Evolutionary conservation across 2,329 filamentous ascomycete species (phyloP), one percentile per base, ranked within the genome.

Genomic region (Dothistroma septosporum): DNA sequence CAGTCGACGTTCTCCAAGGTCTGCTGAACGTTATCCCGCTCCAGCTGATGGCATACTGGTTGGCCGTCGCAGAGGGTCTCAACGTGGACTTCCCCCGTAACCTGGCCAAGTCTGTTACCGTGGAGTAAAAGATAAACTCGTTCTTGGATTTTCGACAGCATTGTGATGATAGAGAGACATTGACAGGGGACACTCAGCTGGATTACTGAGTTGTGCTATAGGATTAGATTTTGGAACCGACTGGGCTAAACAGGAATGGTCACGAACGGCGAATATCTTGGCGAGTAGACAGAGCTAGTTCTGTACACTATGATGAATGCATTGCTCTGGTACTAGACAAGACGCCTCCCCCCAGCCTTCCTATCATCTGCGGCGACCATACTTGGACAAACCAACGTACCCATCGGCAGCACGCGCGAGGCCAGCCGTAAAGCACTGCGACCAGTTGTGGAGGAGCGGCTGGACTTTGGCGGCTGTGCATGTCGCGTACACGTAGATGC

Each of bases 81-180:
- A 97, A 99, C 76, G 94, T 99, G 62, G 94, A 99, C 76, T 97
- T 97, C 86, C 94, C 94, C 61, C 89, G 94, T 74, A 99, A 99
- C 83, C 81, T 99, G 80, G 94, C 94, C 77, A 99, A 99, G 87
- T 96, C 92, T 66, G 94, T 99, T 67, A 99, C 94, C 66, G 94
- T 99, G 69, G 94, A 99, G 86, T 99, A 93, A 64, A 53, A 49
- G n/a, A 32, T 41, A 33, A 24, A 32, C 11, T 14, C n/a, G 19
- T 52, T n/a, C 14, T 28, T 24, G 46, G 0, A 4, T 11, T 16
- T 48, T 21, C 4, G 19, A 24, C 14, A 50, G 21, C 9, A 35
- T 35, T 53, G 50, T 6, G 24, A 53, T 32, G 50, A 53, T 53
- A 53, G 6, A 52, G 48, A 53, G 50, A 35, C 12, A 32, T 21